Base-by-base conservation (phyloP, 768 basidiomycete species). In the Ramaria sp. region DNA sequence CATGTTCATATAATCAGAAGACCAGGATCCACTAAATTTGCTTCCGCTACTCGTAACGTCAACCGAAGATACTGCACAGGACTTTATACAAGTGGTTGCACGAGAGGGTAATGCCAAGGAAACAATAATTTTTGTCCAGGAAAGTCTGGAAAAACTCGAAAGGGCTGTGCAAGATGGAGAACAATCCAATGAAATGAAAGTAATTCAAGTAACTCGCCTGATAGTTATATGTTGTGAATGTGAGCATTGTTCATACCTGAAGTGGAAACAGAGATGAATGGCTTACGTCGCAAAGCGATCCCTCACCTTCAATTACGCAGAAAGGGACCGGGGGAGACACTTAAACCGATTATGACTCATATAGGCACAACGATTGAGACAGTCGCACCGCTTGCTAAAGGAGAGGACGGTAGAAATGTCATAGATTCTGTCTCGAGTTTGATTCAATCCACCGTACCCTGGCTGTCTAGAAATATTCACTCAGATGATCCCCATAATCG, bases 11-110 rank as follows among this genome's bases (percentile, higher is more conserved):
- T 9, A 43, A 47, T 16, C 42, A 16, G 16, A 5, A 27, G 32
- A 22, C 27, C 32, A 76, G 74, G 74, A 77, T 34, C 67, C 71
- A 9, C 63, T 76, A 30, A 61, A 63, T 3, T 37, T 74, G 22
- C 60, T 76, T 25, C 71, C 72, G 1, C 34, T 56, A 6, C 58
- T 76, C 12, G 57, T 75, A 12, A 60, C 70, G 6, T 67, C 63
- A 24, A 22, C 49, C n/a, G 58, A 59, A 5, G 60, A 66, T 20
- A 65, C 64, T 1, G 65, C 69, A 16, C 58, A 60, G 22, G 63
- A 64, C 24, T n/a, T 77, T 24, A 58, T 75, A 15, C 59, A 53
- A n/a, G 22, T 61, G 13, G 66, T 74, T 25, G 66, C 66, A 3
- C 47, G 57, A 37, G 49, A 62, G 2, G 60, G 59, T 13, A 76